Percentiles rank a stretch among this genome's conserved stretches.
Evolutionary conservation across 495 filamentous ascomycete species (phyloP).

Genomic region (Aspergillus asperescens): DNA sequence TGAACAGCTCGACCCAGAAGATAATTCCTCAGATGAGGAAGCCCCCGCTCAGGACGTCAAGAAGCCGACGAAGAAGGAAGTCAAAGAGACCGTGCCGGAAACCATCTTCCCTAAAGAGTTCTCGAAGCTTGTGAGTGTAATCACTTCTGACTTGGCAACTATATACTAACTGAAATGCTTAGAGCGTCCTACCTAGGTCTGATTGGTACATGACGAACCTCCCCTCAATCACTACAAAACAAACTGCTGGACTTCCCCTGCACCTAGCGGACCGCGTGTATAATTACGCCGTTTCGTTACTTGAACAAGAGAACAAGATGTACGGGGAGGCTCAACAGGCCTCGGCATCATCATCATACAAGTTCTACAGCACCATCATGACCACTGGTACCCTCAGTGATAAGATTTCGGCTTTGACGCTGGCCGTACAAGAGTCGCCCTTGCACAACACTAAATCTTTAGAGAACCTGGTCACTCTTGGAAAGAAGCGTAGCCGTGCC

Average conservation of each 20-base stretch:
- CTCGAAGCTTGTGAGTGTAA: conserved; percentile 35
- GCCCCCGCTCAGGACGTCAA: conserved; percentile 2
- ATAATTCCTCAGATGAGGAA: background rate
- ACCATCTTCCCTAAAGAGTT: conserved; percentile 36
- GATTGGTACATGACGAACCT: conserved; percentile 78
- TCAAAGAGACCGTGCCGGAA: conserved; percentile 17
- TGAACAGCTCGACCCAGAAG: conserved; percentile 21
- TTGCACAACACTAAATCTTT: conserved; percentile 85
- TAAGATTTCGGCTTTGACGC: conserved; percentile 89
- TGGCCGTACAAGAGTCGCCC: conserved; percentile 92
- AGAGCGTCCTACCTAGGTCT: conserved; percentile 71
- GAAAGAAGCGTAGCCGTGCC: conserved; percentile 84
- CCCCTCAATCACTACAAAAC: conserved; percentile 49
- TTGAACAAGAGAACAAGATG: conserved; percentile 66
- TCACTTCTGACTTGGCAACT: background rate
- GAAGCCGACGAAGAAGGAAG: conserved; percentile 17
- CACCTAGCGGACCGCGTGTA: conserved; percentile 67
- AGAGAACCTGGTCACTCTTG: conserved; percentile 72
- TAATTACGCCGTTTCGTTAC: conserved; percentile 63
- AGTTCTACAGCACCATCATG: conserved; percentile 96
- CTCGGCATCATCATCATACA: conserved; percentile 71
- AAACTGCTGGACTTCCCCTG: conserved; percentile 46
- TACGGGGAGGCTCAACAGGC: conserved; percentile 50
- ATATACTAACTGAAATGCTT: conserved; percentile 20
- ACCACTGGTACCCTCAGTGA: conserved; percentile 90